Evolutionary conservation across 2,329 filamentous ascomycete species (phyloP).

Genomic region (Didymella exigua): DNA sequence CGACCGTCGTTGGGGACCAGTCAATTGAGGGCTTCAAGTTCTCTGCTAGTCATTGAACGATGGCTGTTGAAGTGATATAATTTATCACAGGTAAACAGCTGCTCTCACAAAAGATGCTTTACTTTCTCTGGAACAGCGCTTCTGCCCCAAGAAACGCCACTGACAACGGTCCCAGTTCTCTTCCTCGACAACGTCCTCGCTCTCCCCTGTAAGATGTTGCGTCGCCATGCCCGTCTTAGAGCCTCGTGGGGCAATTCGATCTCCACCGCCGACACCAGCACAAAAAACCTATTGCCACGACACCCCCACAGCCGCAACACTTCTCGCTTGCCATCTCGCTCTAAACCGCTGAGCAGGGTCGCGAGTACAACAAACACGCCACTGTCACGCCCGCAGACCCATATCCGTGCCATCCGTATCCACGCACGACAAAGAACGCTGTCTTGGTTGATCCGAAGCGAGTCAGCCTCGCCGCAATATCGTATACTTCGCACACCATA

Average conservation of each 20-base stretch:
- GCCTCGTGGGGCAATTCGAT: conserved; percentile 16
- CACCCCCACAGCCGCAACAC: background rate
- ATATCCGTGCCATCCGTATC: background rate
- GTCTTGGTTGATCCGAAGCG: background rate
- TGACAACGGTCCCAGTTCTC: conserved; percentile 14
- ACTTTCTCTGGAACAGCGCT: too few relatives aligned
- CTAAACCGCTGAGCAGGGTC: conserved; percentile 6
- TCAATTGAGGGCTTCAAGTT: conserved; percentile 33
- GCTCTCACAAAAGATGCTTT: too few relatives aligned
- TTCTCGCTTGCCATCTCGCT: conserved; percentile 4
- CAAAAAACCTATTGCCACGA: background rate
- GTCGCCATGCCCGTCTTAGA: conserved; percentile 12
- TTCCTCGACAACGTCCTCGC: conserved; percentile 23
- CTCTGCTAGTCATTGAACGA: conserved; percentile 27
- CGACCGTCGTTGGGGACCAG: conserved; percentile 25
- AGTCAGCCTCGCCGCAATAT: background rate
- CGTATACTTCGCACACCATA: background rate
- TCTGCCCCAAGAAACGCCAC: background rate
- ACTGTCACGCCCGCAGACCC: background rate
- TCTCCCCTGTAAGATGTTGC: conserved; percentile 16
- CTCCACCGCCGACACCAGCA: conserved; percentile 3
- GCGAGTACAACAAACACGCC: background rate
- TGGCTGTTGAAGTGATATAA: conserved; percentile 29
- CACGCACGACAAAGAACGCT: background rate
- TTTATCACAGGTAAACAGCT: conserved; percentile 26